These are phyloP conservation scores for Phytophthora citrophthora DNA, from an alignment of 352 stramenopile species.

Conservation along the genomic window DNA sequence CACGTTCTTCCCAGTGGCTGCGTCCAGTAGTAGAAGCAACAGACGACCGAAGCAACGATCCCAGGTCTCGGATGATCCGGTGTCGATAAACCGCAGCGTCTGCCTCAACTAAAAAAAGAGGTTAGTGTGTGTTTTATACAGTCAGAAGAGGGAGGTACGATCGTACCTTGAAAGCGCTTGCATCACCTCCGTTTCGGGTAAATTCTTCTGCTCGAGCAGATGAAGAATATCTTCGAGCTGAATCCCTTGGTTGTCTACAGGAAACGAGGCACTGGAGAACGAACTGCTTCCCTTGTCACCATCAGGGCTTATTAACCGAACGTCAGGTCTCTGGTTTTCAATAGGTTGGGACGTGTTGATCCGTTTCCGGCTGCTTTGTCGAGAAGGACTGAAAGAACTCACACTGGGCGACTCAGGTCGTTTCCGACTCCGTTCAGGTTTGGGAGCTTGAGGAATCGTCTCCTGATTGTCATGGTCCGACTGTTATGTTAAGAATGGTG, in stretches of 20 bases:
- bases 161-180: conserved; percentile 56
- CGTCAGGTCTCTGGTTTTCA: conserved; percentile 3
- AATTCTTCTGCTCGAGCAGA: conserved; percentile 57
- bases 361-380: conserved; percentile 49
- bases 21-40: conserved; percentile 54
- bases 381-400: conserved; percentile 42
- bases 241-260: conserved; percentile 15
- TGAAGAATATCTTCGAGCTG: conserved; percentile 55
- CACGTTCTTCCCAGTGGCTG: conserved; percentile 49
- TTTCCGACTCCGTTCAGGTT: conserved; percentile 52
- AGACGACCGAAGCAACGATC: conserved; percentile 49
- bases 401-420: conserved; percentile 54
- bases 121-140: conserved; percentile 1
- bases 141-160: background rate
- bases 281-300: background rate
- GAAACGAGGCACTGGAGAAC: conserved; percentile 11
- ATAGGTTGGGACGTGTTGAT: conserved; percentile 35
- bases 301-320: background rate
- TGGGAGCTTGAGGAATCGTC: conserved; percentile 1
- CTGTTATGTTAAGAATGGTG: conserved; percentile 9
- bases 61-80: conserved; percentile 39
- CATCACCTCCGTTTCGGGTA: conserved; percentile 42
- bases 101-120: conserved; percentile 14
- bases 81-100: conserved; percentile 40
- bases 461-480: conserved; percentile 32